These are phyloP conservation scores for Hymenoscyphus repandus DNA, from an alignment of 2,329 filamentous ascomycete genomes.

Conservation along the genomic window DNA sequence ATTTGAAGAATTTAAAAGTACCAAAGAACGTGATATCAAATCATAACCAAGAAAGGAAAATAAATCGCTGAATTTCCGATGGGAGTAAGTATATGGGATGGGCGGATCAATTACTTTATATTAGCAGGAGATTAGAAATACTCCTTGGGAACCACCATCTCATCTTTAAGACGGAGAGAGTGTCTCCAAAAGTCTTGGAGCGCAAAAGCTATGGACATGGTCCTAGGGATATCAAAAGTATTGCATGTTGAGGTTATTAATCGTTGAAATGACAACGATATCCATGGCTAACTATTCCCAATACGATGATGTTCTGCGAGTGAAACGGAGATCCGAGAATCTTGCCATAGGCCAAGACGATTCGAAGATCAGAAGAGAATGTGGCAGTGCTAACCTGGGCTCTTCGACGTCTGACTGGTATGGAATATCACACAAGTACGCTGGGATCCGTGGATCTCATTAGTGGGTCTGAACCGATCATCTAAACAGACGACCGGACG, in stretches of 20 bases:
- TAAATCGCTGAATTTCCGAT: background rate
- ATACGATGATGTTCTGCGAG: slow-evolving; percentile 5
- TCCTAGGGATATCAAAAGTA: too few relatives aligned
- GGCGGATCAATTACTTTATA: background rate
- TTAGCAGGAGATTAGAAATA: too few relatives aligned
- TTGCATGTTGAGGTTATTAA: too few relatives aligned
- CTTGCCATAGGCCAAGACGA: background rate
- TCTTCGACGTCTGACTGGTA: background rate
- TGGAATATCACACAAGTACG: background rate
- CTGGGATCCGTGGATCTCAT: too few relatives aligned
- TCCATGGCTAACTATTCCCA: background rate
- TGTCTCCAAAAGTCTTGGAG: background rate
- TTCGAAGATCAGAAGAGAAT: slow-evolving; percentile 1
- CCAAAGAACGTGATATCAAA: slow-evolving; percentile 21
- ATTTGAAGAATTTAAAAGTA: background rate
- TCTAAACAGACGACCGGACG: background rate
- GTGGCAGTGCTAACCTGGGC: background rate
- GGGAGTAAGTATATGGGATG: background rate
- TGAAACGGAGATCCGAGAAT: slow-evolving; percentile 1
- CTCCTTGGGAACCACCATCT: background rate
- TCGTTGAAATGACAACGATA: background rate
- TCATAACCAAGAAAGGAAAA: slow-evolving; percentile 9
- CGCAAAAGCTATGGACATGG: background rate
- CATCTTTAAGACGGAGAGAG: background rate
- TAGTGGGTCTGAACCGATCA: background rate